Evolutionary conservation across 768 basidiomycete genomes (phyloP).

Genomic region (Podaxis rugospora): DNA sequence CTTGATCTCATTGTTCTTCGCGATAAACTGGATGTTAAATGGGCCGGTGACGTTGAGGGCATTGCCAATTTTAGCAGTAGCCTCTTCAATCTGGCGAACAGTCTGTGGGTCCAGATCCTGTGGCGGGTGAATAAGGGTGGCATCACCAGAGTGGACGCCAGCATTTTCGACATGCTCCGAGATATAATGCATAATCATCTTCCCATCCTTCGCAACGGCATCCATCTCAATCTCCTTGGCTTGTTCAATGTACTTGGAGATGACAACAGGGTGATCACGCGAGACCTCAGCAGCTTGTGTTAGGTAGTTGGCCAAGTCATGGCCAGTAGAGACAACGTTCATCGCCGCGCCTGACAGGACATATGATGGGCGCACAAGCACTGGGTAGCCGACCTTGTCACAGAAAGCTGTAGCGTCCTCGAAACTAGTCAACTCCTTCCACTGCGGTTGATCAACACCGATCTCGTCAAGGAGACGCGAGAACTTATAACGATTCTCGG

Average conservation of each 20-base stretch:
- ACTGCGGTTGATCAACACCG: constrained; percentile 95
- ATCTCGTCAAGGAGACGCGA: constrained; percentile 96
- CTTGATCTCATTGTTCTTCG: constrained; percentile 99
- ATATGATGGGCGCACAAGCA: constrained; percentile 95
- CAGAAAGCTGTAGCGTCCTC: constrained; percentile 89
- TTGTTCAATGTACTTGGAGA: constrained; percentile 98
- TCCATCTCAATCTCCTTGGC: constrained; percentile 99
- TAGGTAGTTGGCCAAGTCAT: constrained; percentile 89
- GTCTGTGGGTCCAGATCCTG: constrained; percentile 98
- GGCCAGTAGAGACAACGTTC: constrained; percentile 95
- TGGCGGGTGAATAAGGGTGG: constrained; percentile 95
- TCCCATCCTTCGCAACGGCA: constrained; percentile 93
- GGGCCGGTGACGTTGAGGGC: constrained; percentile 98
- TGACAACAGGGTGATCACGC: constrained; percentile 85
- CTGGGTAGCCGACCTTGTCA: constrained; percentile 89
- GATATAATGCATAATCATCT: constrained; percentile 99
- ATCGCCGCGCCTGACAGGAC: constrained; percentile 99
- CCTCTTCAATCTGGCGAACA: constrained; percentile 93
- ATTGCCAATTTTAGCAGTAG: constrained; percentile 95
- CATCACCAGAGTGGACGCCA: constrained; percentile 98
- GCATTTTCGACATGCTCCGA: constrained; percentile 99
- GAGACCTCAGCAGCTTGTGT: constrained; percentile 96
- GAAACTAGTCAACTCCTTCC: constrained; percentile 95
- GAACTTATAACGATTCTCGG: constrained; percentile 99
- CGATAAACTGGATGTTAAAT: constrained; percentile 99